Base-by-base conservation (phyloP, 1,284 basidiomycete species). In the Agaricales sp. region DNA sequence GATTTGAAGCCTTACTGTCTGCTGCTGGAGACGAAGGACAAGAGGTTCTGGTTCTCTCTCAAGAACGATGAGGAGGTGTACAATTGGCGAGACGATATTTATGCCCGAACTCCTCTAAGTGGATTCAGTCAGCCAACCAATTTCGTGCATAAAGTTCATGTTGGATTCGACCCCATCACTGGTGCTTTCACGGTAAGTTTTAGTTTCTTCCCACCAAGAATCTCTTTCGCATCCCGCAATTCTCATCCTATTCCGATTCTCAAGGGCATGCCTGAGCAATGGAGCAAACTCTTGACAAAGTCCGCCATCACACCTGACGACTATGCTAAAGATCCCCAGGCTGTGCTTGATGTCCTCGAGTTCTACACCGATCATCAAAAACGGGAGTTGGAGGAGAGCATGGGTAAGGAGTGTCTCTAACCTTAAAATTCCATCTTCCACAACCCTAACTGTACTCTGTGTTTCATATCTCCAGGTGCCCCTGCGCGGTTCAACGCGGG, bases 321-420 rank as follows among this genome's bases (percentile, higher is more conserved):
- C 64, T 97, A 97, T 53, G 92, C 90, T 11, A 91, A 89, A 63
- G 89, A 99, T 61, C 95, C 95, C 0, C 94, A 98, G 60, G 95
- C 95, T 1, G 95, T 99, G 13, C 75, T 98, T 14, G 95, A 98
- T 56, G 95, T 97, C 0, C 82, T 99, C 51, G 93, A 98, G 61
- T 99, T 98, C 70, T 98, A 98, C 67, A 98, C 94, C 12, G 92
- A 96, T 63, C 92, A 93, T 59, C 92, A 97, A 70, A 93, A 92
- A 64, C 81, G 87, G n/a, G 88, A 89, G 60, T 68, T 87, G 60
- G 91, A 94, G 58, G 82, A 86, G 70, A 76, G 70, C 35, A 58
- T 71, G 54, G 66, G 67, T 64, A 47, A 51, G 55, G 53, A 35
- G 22, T 53, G 25, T 50, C 44, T 24, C 37, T 35, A 63, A 1